These are phyloP conservation scores for Athelia sp. DNA, from an alignment of 1,284 basidiomycete genomes.

Conservation along the genomic window DNA sequence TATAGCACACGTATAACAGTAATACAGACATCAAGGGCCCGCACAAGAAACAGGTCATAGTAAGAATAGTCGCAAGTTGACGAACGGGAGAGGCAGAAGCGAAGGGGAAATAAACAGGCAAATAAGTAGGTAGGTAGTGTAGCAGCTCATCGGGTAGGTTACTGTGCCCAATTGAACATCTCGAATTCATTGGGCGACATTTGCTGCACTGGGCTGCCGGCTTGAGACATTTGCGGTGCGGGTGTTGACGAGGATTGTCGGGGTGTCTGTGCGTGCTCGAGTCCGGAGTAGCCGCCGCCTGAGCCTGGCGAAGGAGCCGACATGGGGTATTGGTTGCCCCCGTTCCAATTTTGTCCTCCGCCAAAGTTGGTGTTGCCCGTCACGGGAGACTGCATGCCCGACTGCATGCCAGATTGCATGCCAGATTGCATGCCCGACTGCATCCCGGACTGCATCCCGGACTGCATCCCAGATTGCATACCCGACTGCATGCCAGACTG, in stretches of 20 bases:
- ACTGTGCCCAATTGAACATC: constrained; percentile 21
- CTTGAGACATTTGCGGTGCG: constrained; percentile 18
- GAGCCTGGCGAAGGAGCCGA: constrained; percentile 16
- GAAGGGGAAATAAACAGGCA: too few species aligned
- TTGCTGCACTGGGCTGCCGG: constrained; percentile 19
- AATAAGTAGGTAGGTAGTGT: background rate
- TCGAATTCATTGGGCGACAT: constrained; percentile 20
- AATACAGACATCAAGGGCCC: too few species aligned
- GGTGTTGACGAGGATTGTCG: constrained; percentile 23
- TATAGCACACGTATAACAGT: too few species aligned
- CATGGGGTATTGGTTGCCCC: constrained; percentile 15
- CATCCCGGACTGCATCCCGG: too few species aligned
- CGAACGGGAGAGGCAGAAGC: constrained; percentile 21
- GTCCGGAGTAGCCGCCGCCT: constrained; percentile 26
- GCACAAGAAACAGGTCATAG: too few species aligned
- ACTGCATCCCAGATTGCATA: too few species aligned
- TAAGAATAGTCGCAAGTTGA: constrained; percentile 3
- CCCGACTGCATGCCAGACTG: constrained; percentile 26
- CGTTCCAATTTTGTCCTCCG: constrained; percentile 21
- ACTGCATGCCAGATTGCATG: constrained; percentile 43
- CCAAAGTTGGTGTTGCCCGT: constrained; percentile 19
- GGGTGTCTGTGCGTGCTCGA: constrained; percentile 17
- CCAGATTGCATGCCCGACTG: too few species aligned
- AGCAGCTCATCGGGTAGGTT: constrained; percentile 5
- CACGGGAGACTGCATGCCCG: constrained; percentile 28